phyloP scores from a whole-genome alignment of 2,329 filamentous ascomycete genomes.

The Pseudogymnoascus sp. region DNA sequence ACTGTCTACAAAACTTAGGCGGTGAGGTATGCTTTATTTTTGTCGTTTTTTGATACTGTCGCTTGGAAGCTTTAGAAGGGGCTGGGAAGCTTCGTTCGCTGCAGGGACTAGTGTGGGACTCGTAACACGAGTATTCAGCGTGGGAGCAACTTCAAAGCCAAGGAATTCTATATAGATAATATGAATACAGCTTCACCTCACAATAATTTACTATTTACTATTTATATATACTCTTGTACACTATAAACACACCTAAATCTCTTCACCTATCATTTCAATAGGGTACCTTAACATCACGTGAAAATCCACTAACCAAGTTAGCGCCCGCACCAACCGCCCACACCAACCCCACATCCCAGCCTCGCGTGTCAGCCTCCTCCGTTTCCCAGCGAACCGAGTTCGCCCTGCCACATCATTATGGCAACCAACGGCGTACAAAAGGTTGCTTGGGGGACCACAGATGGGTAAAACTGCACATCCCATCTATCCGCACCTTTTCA shows the following conservation, averaged over 20 bases:
- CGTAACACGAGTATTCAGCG: background rate
- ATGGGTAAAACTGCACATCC: slow-evolving; percentile 3
- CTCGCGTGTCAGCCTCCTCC: slow-evolving; percentile 6
- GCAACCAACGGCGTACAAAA: slow-evolving; percentile 1
- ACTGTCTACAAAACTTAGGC: no score
- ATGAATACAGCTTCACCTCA: background rate
- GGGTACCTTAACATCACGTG: background rate
- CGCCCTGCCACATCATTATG: slow-evolving; percentile 7
- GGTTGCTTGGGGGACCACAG: slow-evolving; percentile 4
- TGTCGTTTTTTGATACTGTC: background rate
- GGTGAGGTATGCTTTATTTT: no score
- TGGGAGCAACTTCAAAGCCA: background rate
- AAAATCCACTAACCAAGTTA: background rate
- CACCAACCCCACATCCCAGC: background rate
- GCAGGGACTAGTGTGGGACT: background rate
- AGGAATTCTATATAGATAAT: background rate
- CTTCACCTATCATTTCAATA: background rate
- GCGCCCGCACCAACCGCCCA: background rate
- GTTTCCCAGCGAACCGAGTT: slow-evolving; percentile 7
- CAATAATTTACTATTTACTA: background rate
- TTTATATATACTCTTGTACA: background rate
- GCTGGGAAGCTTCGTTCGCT: background rate
- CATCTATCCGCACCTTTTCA: slow-evolving; percentile 7
- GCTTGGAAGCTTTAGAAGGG: background rate
- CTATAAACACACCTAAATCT: background rate